Conservation (phyloP, 345 rosid genomes). For the Jatropha curcas region DNA sequence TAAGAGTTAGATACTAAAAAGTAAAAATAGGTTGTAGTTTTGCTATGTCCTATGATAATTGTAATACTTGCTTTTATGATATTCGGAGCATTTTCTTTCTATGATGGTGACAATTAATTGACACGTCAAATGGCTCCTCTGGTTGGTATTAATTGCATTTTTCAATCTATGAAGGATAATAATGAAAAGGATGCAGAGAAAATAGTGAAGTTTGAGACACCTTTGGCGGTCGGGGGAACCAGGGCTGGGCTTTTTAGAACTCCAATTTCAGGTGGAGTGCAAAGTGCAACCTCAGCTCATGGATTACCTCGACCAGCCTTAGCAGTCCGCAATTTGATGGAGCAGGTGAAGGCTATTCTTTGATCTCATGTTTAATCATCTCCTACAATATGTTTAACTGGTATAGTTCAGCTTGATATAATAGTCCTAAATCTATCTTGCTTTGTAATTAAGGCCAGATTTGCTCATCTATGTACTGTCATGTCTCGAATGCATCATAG, state of each 20-base stretch:
- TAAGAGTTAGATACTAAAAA: background rate
- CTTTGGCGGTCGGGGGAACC: slow-evolving; percentile 58
- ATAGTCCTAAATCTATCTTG: slow-evolving; percentile 6
- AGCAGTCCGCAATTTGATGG: slow-evolving; percentile 97
- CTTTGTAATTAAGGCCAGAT: slow-evolving; percentile 69
- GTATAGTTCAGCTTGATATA: background rate
- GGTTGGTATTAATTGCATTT: slow-evolving; percentile 41
- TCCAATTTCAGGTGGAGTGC: slow-evolving; percentile 99
- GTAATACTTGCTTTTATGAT: slow-evolving; percentile 15
- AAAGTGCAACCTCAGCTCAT: slow-evolving; percentile 95
- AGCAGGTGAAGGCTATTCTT: slow-evolving; percentile 55
- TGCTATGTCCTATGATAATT: background rate
- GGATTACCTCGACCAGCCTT: slow-evolving; percentile 90
- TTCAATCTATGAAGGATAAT: slow-evolving; percentile 59
- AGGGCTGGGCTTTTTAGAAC: slow-evolving; percentile 94
- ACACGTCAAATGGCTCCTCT: slow-evolving; percentile 33
- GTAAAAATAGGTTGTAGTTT: background rate
- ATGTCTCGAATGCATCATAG: slow-evolving; percentile 99
- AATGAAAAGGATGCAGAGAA: slow-evolving; percentile 41
- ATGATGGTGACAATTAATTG: slow-evolving; percentile 26
- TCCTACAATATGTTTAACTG: slow-evolving; percentile 1
- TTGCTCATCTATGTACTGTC: slow-evolving; percentile 94
- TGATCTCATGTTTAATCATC: slow-evolving; percentile 7
- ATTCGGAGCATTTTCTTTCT: slow-evolving; percentile 16
- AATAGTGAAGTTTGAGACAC: slow-evolving; percentile 46